A percentile compares a stretch with the other conserved stretches of the same genome.
phyloP scores from a whole-genome alignment of 1,284 basidiomycete genomes.

The Xerocomus cyaneibrunnescens region DNA sequence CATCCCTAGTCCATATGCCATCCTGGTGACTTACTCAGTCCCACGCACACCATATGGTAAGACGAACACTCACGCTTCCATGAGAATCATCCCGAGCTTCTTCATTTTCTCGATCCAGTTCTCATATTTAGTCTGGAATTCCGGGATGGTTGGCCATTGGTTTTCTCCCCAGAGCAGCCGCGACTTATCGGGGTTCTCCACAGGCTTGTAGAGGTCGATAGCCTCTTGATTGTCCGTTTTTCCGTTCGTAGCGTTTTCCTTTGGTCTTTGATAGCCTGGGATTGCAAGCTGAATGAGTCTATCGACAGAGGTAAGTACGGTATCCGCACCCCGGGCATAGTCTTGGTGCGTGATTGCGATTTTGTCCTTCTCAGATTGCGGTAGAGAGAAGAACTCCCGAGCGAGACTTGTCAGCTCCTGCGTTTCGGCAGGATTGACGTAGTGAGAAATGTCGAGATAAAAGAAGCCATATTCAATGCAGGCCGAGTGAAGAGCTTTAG shows the following conservation, averaged over 20 bases:
- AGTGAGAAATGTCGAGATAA: constrained; percentile 71
- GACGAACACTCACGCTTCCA: constrained; percentile 66
- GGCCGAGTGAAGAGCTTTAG: constrained; percentile 66
- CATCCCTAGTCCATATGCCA: constrained; percentile 79
- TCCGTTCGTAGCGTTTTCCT: constrained; percentile 83
- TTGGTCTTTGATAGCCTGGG: constrained; percentile 66
- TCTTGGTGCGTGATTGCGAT: constrained; percentile 67
- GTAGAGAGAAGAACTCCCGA: constrained; percentile 67
- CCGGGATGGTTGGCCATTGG: constrained; percentile 70
- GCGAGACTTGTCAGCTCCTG: constrained; percentile 64
- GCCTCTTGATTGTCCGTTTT: constrained; percentile 85
- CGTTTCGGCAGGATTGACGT: constrained; percentile 56
- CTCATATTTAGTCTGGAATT: constrained; percentile 63
- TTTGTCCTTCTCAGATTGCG: constrained; percentile 71
- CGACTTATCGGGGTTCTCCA: constrained; percentile 64
- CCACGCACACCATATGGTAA: neutral
- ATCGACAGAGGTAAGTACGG: neutral
- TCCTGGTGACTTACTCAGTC: constrained; percentile 43
- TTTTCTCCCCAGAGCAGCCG: constrained; percentile 78
- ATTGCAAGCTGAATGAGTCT: neutral
- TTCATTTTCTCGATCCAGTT: constrained; percentile 84
- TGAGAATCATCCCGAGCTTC: constrained; percentile 67
- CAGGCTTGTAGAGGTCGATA: constrained; percentile 77
- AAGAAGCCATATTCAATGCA: constrained; percentile 84
- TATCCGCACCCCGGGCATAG: constrained; percentile 63